Evolutionary conservation across 2,329 filamentous ascomycete species (phyloP).

Genomic region (Paraphaeosphaeria sporulosa): DNA sequence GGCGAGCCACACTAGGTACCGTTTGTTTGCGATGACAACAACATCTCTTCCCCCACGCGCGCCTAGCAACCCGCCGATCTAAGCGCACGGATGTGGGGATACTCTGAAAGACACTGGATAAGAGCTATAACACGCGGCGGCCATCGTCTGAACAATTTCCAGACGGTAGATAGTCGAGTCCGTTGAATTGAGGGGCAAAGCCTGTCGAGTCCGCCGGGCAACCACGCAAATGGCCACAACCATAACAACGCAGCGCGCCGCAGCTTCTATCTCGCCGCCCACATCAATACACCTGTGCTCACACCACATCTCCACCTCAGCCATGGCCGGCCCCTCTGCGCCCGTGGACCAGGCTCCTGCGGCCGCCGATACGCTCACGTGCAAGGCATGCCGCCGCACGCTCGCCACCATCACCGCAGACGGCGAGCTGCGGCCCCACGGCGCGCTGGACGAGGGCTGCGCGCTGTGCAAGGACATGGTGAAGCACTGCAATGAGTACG

Average conservation of each 20-base stretch:
- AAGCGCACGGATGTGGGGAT: not conserved
- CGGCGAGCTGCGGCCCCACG: conserved; percentile 14
- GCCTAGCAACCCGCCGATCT: not conserved
- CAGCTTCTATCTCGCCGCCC: not conserved
- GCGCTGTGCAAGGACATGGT: conserved; percentile 28
- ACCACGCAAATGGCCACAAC: conserved; percentile 8
- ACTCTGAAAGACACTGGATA: not conserved
- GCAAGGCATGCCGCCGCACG: conserved; percentile 20
- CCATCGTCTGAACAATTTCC: not conserved
- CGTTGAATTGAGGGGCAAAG: not conserved
- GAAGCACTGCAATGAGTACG: conserved; percentile 22
- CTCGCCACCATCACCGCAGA: conserved; percentile 20
- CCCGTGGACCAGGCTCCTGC: not conserved
- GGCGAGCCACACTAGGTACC: not conserved
- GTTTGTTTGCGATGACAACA: not conserved
- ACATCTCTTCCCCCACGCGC: not conserved
- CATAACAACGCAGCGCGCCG: conserved; percentile 3
- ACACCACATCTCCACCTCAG: not conserved
- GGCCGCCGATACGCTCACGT: not conserved
- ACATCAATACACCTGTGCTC: not conserved
- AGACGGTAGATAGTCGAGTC: not conserved
- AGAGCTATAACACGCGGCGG: not conserved
- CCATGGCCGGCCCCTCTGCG: not conserved
- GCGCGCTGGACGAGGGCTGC: conserved; percentile 18
- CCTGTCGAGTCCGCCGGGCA: not conserved